Evolutionary conservation across 768 basidiomycete species (phyloP), one percentile per base, ranked within the genome.

Genomic region (Tricholoma furcatifolium): DNA sequence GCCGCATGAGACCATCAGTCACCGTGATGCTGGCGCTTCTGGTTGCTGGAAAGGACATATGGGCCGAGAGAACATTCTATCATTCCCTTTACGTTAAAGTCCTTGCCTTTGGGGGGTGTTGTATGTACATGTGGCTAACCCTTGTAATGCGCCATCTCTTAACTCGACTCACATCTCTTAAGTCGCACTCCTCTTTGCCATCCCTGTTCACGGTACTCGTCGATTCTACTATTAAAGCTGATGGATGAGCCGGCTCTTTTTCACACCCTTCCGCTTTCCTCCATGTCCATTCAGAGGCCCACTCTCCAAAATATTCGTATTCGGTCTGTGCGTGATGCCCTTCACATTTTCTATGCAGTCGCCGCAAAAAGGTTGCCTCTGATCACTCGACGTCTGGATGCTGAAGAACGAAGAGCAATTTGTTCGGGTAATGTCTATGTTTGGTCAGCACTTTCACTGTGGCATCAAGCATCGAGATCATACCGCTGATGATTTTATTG

Each of bases 391-490:
- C 84, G 90, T 7, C 79, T 93, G 59, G 90, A 92, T 64, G 86
- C 86, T 40, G 88, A 91, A 65, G 90, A 92, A 67, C 81, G 90
- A 38, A 76, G 84, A 43, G 81, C 81, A 15, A 87, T 93, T 61
- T 59, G 76, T 15, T 80, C 90, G 0, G 90, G 90, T 21, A 88
- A 88, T 59, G 87, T 91, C 20, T 92, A 91, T 60, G 87, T 92
- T 55, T 93, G 91, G 76, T 75, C 51, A 51, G 72, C 48, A 42
- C 45, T n/a, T n/a, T n/a, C n/a, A n/a, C n/a, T n/a, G n/a, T n/a
- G n/a, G 4, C 24, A 53, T 36, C 17, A 18, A 12, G 8, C 31
- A 24, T 30, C 2, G 30, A 39, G 12, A 24, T 21, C 14, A 12
- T 48, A 14, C 10, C 40, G 12, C 31, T 51, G 36, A 54, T 50